Percentiles rank a stretch among this genome's conserved stretches.
These are phyloP conservation scores for Cucumis cinereus DNA, from an alignment of 306 rosid species.

Conservation along the genomic window DNA sequence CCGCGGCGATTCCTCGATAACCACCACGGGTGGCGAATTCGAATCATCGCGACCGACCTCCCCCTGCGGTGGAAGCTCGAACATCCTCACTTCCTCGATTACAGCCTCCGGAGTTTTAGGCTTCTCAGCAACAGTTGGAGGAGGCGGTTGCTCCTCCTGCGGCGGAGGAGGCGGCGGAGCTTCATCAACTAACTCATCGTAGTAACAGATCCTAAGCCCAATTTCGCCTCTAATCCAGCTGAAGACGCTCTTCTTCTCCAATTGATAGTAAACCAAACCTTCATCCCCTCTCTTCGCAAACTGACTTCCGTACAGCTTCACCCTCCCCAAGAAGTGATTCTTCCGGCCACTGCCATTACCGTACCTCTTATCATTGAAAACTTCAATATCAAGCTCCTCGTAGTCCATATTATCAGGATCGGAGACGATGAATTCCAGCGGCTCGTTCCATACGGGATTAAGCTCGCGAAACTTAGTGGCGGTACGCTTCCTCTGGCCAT, in stretches of 20 bases:
- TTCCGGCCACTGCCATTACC: slow-evolving; percentile 59
- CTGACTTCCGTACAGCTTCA: slow-evolving; percentile 64
- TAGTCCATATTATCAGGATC: slow-evolving; percentile 70
- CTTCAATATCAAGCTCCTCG: slow-evolving; percentile 88
- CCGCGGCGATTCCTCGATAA: slow-evolving; percentile 40
- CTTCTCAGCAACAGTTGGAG: slow-evolving; percentile 19
- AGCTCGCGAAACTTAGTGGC: slow-evolving; percentile 53
- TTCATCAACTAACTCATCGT: slow-evolving; percentile 48
- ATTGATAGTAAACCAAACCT: slow-evolving; percentile 39
- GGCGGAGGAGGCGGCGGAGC: slow-evolving; percentile 18
- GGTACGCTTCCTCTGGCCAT: slow-evolving; percentile 80
- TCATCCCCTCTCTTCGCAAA: slow-evolving; percentile 62
- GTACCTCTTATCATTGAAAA: slow-evolving; percentile 67
- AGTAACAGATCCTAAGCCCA: slow-evolving; percentile 46
- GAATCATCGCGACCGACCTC: slow-evolving; percentile 25
- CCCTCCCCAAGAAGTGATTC: slow-evolving; percentile 79
- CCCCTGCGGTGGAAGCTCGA: slow-evolving; percentile 24
- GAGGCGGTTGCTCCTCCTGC: slow-evolving; percentile 15
- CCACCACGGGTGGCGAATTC: slow-evolving; percentile 42
- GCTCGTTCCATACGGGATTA: slow-evolving; percentile 77
- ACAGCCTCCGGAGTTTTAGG: slow-evolving; percentile 21
- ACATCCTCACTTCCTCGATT: slow-evolving; percentile 41
- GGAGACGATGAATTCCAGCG: slow-evolving; percentile 66
- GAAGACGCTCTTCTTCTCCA: slow-evolving; percentile 90
- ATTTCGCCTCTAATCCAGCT: slow-evolving; percentile 83